Evolutionary conservation across 176 grass and related monocot genomes (phyloP), one percentile per base, ranked within the genome.

Genomic region (Zea luxurians): DNA sequence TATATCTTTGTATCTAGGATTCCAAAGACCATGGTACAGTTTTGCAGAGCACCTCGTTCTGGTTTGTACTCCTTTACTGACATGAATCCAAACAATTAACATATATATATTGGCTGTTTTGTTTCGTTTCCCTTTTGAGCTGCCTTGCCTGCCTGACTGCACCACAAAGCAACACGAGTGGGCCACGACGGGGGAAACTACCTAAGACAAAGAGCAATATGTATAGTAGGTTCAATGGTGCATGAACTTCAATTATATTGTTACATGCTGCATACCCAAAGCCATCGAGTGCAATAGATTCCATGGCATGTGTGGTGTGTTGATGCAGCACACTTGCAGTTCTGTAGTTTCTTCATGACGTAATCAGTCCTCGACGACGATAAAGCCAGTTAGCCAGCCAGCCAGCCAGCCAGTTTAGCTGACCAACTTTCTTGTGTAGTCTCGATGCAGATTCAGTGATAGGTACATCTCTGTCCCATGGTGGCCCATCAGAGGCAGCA

Each of bases 321-420:
- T 85, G 48, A 81, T 89, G 72, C 59, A 77, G 15, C 59, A 77
- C 73, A 85, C 77, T 65, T 80, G 71, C 71, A 80, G 42, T 49
- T 59, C 66, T 80, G 40, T 80, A 80, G 57, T 71, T 77, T 48
- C 66, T 66, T 81, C 66, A 59, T 89, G 87, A 89, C 87, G 82
- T 76, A 77, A 72, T 81, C 13, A 15, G 10, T 46, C 82, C 72
- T 85, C 36, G 36, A 67, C 49, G 71, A 53, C 72, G 58, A 35
- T 45, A 89, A 85, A 85, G 77, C 58, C 80, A 66, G 80, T 66
- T n/a, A n/a, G n/a, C n/a, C n/a, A n/a, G n/a, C n/a, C 27, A 27
- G 27, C 27, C 64, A 78, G 80, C 49, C 64, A 73, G 49, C 61
- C 74, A 87, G 74, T 78, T 82, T 77, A 70, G 61, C 71, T 84